Conservation (phyloP, 495 filamentous ascomycete species). For the Neurospora sp. region DNA sequence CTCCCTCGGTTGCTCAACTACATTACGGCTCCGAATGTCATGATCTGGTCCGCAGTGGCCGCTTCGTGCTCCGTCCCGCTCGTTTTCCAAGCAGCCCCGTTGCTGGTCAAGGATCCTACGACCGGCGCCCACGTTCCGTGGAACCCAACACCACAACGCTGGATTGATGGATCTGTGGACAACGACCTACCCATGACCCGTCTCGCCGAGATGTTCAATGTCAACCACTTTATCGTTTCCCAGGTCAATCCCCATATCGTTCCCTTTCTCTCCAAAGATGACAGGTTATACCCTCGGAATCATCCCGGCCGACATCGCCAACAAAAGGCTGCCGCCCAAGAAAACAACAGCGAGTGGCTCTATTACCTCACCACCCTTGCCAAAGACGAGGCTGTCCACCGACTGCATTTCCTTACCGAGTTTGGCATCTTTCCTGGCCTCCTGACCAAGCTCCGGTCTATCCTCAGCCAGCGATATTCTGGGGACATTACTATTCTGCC, state of each 20-base stretch:
- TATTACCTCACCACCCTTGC: slow-evolving; percentile 62
- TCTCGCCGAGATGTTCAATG: slow-evolving; percentile 91
- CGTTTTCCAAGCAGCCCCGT: slow-evolving; percentile 64
- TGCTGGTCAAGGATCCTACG: slow-evolving; percentile 77
- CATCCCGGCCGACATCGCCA: slow-evolving; percentile 30
- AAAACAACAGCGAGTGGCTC: slow-evolving; percentile 45
- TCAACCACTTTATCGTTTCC: slow-evolving; percentile 96
- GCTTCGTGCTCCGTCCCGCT: slow-evolving; percentile 90
- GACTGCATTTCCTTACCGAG: slow-evolving; percentile 73
- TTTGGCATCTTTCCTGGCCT: slow-evolving; percentile 73
- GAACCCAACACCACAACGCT: slow-evolving; percentile 73
- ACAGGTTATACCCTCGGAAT: slow-evolving; percentile 37
- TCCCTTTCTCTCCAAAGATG: slow-evolving; percentile 71
- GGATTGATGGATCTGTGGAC: slow-evolving; percentile 91
- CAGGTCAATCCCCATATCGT: slow-evolving; percentile 94
- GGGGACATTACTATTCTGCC: slow-evolving; percentile 96
- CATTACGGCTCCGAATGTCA: slow-evolving; percentile 82
- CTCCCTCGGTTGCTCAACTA: slow-evolving; percentile 83
- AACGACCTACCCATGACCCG: slow-evolving; percentile 89
- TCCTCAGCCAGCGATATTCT: slow-evolving; percentile 82
- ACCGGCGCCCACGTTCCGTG: slow-evolving; percentile 71
- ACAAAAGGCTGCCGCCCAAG: slow-evolving; percentile 8
- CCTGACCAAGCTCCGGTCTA: slow-evolving; percentile 66
- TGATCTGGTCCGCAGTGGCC: slow-evolving; percentile 94
- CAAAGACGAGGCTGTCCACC: slow-evolving; percentile 69